Percentiles rank a stretch among this genome's conserved stretches.
phyloP scores from a whole-genome alignment of 225 moss, liverwort and hornwort genomes.

The Sphagnum tenellum region DNA sequence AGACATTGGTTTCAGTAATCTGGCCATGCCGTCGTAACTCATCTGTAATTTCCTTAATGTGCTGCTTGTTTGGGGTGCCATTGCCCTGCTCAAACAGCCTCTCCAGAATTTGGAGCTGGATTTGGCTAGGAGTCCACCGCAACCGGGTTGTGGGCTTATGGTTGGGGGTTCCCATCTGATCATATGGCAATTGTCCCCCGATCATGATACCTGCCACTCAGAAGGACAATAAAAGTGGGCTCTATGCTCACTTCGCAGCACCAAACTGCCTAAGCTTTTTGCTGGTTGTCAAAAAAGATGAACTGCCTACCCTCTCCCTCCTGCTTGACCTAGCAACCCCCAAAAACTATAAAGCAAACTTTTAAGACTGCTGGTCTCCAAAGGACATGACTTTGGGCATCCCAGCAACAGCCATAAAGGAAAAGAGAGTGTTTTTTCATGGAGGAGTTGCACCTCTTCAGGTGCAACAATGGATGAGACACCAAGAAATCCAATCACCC shows the following conservation, averaged over 20 bases:
- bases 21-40: slow-evolving; percentile 90
- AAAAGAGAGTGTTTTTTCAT: background rate
- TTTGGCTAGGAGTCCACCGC: slow-evolving; percentile 95
- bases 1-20: slow-evolving; percentile 92
- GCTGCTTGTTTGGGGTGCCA: slow-evolving; percentile 89
- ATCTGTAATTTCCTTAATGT: slow-evolving; percentile 82
- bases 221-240: background rate
- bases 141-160: slow-evolving; percentile 86
- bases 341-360: background rate
- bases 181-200: slow-evolving; percentile 58
- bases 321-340: no score
- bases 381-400: background rate
- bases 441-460: background rate
- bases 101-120: slow-evolving; percentile 91
- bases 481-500: background rate
- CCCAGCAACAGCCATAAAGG: background rate
- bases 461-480: background rate
- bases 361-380: background rate
- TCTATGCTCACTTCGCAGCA: background rate
- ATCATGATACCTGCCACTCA: slow-evolving; percentile 41
- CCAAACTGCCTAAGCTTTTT: background rate
- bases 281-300: background rate
- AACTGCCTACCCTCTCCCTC: no score
- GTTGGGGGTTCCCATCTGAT: slow-evolving; percentile 70
- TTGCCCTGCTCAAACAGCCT: slow-evolving; percentile 87